Base-by-base conservation (phyloP, 1,284 basidiomycete species). In the Cutaneotrichosporon mucoides region DNA sequence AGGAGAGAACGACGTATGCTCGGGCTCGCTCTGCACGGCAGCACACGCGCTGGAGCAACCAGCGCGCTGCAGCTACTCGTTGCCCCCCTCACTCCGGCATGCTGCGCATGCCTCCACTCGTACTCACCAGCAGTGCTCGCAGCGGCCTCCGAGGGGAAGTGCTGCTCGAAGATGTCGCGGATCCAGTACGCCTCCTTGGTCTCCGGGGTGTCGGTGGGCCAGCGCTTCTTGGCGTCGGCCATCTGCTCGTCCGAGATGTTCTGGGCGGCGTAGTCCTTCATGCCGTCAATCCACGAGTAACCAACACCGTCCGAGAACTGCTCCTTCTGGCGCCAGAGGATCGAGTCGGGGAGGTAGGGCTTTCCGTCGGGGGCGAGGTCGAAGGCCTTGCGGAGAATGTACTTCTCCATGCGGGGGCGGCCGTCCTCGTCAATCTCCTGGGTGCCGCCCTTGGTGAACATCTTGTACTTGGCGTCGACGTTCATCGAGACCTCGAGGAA, bases 231-330 rank as follows among this genome's bases (percentile, higher is more conserved):
- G 24, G 89, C 83, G 70, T 87, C 84, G 33, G 84, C 84, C 69
- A 97, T 90, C 59, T 84, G 83, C 59, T 90, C 90, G 76, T 99
- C 93, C 12, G 89, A 86, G 54, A 99, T 84, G 52, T 81, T 76
- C 5, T 82, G 69, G 44, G 84, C 87, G 6, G 96, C 89, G 71
- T 97, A 86, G 56, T 88, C 88, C 81, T 99, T 99, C 66, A 99
- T 92, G 52, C 94, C 93, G 73, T 99, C 96, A 73, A 99, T 99
- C 96, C 96, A 99, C 48, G 92, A 96, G 81, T 99, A 99, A 35
- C 96, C 96, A 59, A 99, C 96, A 62, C 96, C 96, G 75, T 99
- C 96, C 10, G 92, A 96, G 82, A 99, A 99, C 73, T 98, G 94
- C 79, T 99, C 96, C 79, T 99, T 99, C 78, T 99, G 96, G 63